phyloP scores from a whole-genome alignment of 2,329 filamentous ascomycete species.

The Sclerotinia subarctica region DNA sequence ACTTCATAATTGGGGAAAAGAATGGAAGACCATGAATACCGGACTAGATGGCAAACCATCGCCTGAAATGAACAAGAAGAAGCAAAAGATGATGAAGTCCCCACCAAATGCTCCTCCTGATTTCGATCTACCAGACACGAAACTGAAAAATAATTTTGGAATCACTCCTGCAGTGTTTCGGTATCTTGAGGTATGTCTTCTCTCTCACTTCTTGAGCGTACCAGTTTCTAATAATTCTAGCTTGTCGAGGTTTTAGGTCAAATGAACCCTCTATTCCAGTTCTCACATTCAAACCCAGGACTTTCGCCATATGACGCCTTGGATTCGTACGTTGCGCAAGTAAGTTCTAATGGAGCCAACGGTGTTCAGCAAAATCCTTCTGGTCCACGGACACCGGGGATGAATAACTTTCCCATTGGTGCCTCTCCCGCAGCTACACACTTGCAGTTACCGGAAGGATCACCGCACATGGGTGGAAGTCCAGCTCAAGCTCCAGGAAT shows the following conservation, averaged over 20 bases:
- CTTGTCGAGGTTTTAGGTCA: conserved; percentile 64
- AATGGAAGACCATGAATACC: conserved; percentile 59
- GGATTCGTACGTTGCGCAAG: conserved; percentile 55
- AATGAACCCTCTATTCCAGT: conserved; percentile 62
- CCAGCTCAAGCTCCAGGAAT: conserved; percentile 62
- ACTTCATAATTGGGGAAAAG: conserved; percentile 62
- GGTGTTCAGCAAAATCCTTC: conserved; percentile 28
- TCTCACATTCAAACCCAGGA: conserved; percentile 52
- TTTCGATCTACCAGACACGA: conserved; percentile 57
- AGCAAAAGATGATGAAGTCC: conserved; percentile 56
- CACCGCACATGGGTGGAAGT: conserved; percentile 56
- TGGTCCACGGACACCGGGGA: conserved; percentile 36
- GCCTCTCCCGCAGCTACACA: conserved; percentile 59
- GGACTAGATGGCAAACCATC: conserved; percentile 54
- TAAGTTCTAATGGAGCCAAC: conserved; percentile 35
- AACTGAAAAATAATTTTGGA: conserved; percentile 54
- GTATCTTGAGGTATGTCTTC: conserved; percentile 56
- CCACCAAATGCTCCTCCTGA: conserved; percentile 58
- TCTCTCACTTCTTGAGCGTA: background rate
- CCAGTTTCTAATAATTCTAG: conserved; percentile 30
- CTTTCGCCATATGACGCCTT: conserved; percentile 57
- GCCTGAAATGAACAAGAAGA: conserved; percentile 68
- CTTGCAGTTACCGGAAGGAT: conserved; percentile 56
- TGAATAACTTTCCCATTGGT: conserved; percentile 51
- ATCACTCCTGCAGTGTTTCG: conserved; percentile 60